Evolutionary conservation across 1,284 basidiomycete species (phyloP), one percentile per base, ranked within the genome.

Genomic region (Kalmanozyma brasiliensis): DNA sequence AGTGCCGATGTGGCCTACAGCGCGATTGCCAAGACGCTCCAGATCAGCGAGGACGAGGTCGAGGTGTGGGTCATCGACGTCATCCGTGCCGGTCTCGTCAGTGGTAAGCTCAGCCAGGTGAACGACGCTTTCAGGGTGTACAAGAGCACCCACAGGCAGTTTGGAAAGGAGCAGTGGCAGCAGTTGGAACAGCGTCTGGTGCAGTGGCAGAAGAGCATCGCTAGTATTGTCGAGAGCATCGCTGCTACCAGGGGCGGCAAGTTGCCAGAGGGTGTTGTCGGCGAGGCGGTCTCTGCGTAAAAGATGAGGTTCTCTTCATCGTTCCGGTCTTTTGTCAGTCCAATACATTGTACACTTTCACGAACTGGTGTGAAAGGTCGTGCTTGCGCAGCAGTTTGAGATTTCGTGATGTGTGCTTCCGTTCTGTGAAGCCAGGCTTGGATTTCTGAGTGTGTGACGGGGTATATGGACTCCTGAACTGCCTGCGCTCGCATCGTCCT

Each of bases 61-160:
- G 80, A 82, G 65, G 37, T 60, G 14, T 81, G 79, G 79, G 76
- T 82, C n/a, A 82, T 82, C 44, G 80, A 82, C 36, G 78, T 82
- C 29, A 81, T 82, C 41, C 75, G 80, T 10, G 80, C 79, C 14
- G 80, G 79, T 6, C 53, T 82, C 13, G 79, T 81, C 3, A 56
- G 52, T 0, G 80, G 80, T 20, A 81, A 81, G 56, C 68, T 82
- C 17, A 74, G 70, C 33, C 80, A 82, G 58, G 77, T 80, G 11
- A 73, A 72, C 30, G 46, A 69, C 20, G 70, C 76, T 13, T 78
- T 82, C 51, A 43, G 80, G 3, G 80, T 82, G 24, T 82, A 81
- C 71, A 73, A 78, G 56, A 53, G 58, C 4, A 71, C 73, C 11
- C 70, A 80, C 53, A 43, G 79, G 16, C 65, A 76, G 26, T 82